phyloP scores from a whole-genome alignment of 2,329 filamentous ascomycete genomes.

The Exophiala spinifera region DNA sequence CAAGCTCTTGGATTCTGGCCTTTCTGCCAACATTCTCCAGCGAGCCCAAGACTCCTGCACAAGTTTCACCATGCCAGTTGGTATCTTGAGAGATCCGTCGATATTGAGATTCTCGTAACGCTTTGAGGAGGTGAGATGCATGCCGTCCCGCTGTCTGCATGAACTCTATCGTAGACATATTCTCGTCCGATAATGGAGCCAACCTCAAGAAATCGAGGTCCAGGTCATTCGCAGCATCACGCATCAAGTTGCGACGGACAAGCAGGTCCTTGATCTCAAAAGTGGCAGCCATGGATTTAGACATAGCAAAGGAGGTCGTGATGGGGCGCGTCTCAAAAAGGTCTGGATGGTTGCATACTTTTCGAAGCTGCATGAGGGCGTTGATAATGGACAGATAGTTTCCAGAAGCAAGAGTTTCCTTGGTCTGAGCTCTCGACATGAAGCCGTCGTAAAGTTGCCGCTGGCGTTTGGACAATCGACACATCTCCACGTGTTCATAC shows the following conservation, averaged over 20 bases:
- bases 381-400: slow-evolving; percentile 99
- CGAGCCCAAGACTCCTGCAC: slow-evolving; percentile 63
- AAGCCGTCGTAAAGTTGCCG: slow-evolving; percentile 96
- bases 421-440: slow-evolving; percentile 82
- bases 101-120: slow-evolving; percentile 69
- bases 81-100: slow-evolving; percentile 41
- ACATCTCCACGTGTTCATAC: slow-evolving; percentile 95
- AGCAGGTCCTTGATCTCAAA: slow-evolving; percentile 71
- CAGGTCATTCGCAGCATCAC: slow-evolving; percentile 56
- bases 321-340: slow-evolving; percentile 94
- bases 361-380: slow-evolving; percentile 93
- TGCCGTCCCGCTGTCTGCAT: slow-evolving; percentile 63
- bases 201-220: slow-evolving; percentile 77
- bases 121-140: slow-evolving; percentile 65
- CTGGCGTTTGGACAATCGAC: slow-evolving; percentile 90
- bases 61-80: slow-evolving; percentile 23
- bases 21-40: slow-evolving; percentile 69
- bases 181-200: slow-evolving; percentile 68
- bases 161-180: slow-evolving; percentile 53
- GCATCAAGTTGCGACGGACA: slow-evolving; percentile 65
- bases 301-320: slow-evolving; percentile 94
- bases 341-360: slow-evolving; percentile 98
- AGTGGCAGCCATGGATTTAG: slow-evolving; percentile 69
- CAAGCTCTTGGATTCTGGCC: slow-evolving; percentile 71
- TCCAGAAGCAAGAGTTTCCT: slow-evolving; percentile 81